A percentile compares a stretch with the other conserved stretches of the same genome.
phyloP scores from a whole-genome alignment of 2,329 filamentous ascomycete genomes.

The Hypocreales sp. region DNA sequence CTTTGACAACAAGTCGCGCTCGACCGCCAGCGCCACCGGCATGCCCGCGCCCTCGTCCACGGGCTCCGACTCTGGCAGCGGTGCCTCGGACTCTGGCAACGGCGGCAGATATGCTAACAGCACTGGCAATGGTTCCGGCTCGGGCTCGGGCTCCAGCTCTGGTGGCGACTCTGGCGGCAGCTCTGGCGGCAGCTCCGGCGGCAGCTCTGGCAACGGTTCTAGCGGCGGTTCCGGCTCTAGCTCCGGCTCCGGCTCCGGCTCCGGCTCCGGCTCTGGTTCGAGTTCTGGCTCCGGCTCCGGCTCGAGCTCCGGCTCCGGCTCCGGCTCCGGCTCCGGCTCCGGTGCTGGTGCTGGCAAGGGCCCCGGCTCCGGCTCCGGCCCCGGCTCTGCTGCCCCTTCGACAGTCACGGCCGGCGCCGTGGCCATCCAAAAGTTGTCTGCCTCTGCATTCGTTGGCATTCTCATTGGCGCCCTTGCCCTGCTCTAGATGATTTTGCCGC shows the following conservation, averaged over 20 bases:
- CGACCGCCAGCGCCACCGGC: conserved; percentile 3
- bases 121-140: neutral
- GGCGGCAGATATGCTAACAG: neutral
- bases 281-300: neutral
- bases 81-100: conserved; percentile 1
- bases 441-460: neutral
- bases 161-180: conserved; percentile 1
- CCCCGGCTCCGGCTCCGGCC: too few relatives aligned
- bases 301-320: conserved; percentile 2
- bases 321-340: neutral
- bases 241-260: conserved; percentile 1
- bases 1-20: conserved; percentile 17
- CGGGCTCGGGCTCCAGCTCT: conserved; percentile 1
- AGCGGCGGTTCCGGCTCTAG: neutral
- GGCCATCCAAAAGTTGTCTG: neutral
- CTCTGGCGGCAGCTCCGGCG: conserved; percentile 1
- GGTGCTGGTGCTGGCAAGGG: too few relatives aligned
- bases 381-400: conserved; percentile 1
- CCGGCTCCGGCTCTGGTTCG: conserved; percentile 1
- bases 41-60: conserved; percentile 1
- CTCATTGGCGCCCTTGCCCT: neutral
- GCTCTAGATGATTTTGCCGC: neutral
- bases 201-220: conserved; percentile 3
- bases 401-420: conserved; percentile 1
- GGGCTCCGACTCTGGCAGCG: conserved; percentile 1